A percentile compares a stretch with the other conserved stretches of the same genome.
Evolutionary conservation across 2,329 filamentous ascomycete species (phyloP).

Genomic region (Grosmannia serpens): DNA sequence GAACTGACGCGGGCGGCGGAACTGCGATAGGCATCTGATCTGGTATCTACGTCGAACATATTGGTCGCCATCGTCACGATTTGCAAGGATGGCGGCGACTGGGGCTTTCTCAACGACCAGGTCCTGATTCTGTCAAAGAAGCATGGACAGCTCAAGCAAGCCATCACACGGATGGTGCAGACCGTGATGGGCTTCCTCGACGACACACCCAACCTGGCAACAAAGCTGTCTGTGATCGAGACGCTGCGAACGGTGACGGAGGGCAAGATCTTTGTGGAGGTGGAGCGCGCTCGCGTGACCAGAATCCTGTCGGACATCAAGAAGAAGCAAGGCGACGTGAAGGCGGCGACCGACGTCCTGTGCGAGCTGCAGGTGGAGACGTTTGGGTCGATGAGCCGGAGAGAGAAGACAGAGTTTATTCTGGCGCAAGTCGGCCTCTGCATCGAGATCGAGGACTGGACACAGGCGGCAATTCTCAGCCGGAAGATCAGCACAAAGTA

Average conservation of each 20-base stretch:
- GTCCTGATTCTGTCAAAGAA: slow-evolving; percentile 95
- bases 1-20: background rate
- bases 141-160: slow-evolving; percentile 98
- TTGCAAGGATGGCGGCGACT: slow-evolving; percentile 86
- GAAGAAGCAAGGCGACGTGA: slow-evolving; percentile 86
- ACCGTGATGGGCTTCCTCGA: slow-evolving; percentile 87
- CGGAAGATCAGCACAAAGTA: slow-evolving; percentile 96
- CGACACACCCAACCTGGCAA: slow-evolving; percentile 71
- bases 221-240: slow-evolving; percentile 88
- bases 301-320: slow-evolving; percentile 95
- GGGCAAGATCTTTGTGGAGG: slow-evolving; percentile 99
- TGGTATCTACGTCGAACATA: slow-evolving; percentile 85
- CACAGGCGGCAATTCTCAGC: slow-evolving; percentile 82
- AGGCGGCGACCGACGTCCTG: slow-evolving; percentile 79
- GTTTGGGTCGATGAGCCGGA: slow-evolving; percentile 92
- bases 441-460: slow-evolving; percentile 94
- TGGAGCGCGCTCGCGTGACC: slow-evolving; percentile 90
- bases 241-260: slow-evolving; percentile 92
- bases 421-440: slow-evolving; percentile 88
- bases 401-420: slow-evolving; percentile 99
- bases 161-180: slow-evolving; percentile 98
- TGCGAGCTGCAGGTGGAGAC: slow-evolving; percentile 98
- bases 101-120: slow-evolving; percentile 93
- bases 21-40: slow-evolving; percentile 66
- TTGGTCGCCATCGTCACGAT: slow-evolving; percentile 83